Base-by-base conservation (phyloP, 2,329 filamentous ascomycete species). In the Tolypocladium amazonense region DNA sequence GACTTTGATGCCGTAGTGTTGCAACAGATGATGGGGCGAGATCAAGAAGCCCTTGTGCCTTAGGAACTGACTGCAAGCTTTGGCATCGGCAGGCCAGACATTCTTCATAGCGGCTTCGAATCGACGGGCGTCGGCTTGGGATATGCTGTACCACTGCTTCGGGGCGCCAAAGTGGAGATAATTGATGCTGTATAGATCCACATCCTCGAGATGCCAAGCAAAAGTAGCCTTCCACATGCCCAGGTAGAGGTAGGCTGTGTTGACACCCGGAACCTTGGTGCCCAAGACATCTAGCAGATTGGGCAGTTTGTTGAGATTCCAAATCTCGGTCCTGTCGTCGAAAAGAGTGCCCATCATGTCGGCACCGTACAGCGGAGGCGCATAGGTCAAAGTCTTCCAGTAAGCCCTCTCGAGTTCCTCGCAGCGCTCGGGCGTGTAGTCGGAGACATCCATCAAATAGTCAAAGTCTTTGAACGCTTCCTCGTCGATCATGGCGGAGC, bases 141-240 rank as follows among this genome's bases (percentile, higher is more conserved):
- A 96, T 65, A 99, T 97, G 74, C 92, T 97, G 76, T 99, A 99
- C 94, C 94, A 99, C 73, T 99, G 94, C 75, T 99, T 99, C 0
- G 94, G 94, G 1, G 94, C 94, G 59, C 94, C 94, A 72, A 99
- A 99, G 70, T 99, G 94, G 61, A 99, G 92, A 73, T 97, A 99
- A 77, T 99, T 99, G 81, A 99, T 99, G 72, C 92, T 97, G 84
- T 99, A 99, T 5, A 99, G 83, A 76, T 99, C 94, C 50, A 99
- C 93, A 71, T 99, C 94, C 72, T 99, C 94, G 58, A 99, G 77
- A 81, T 99, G 94, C 94, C 94, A 99, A 11, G 94, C 94, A 72
- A 99, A 99, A 0, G 94, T 97, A 15, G 94, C 93, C 74, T 97
- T 97, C 94, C 94, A 99, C 94, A 99, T 99, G 52, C 94, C 94